These are phyloP conservation scores for Boletus semigastroideus DNA, from an alignment of 1,284 basidiomycete species.

Conservation along the genomic window DNA sequence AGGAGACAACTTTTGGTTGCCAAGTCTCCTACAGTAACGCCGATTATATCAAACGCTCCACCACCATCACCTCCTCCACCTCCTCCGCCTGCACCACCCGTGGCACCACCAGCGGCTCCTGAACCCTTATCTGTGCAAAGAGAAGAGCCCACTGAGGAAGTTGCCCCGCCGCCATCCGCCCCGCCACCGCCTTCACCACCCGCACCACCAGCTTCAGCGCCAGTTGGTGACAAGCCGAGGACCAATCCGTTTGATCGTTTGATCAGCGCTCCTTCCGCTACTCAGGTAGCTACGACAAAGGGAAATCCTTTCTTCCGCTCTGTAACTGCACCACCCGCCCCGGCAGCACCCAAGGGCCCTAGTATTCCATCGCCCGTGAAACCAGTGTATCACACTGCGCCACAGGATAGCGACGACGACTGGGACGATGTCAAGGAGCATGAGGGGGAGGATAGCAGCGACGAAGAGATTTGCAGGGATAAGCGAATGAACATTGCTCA, in stretches of 20 bases:
- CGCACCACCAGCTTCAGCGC: conserved; percentile 28
- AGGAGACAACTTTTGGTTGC: conserved; percentile 42
- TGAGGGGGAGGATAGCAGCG: conserved; percentile 70
- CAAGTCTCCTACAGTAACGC: conserved; percentile 32
- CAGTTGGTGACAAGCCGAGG: conserved; percentile 40
- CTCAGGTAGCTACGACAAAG: conserved; percentile 32
- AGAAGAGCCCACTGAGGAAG: conserved; percentile 23
- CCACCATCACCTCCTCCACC: conserved; percentile 25
- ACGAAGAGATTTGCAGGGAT: conserved; percentile 74
- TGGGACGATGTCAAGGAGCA: conserved; percentile 86
- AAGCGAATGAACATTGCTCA: conserved; percentile 74
- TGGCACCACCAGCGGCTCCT: conserved; percentile 21
- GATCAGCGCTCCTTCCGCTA: conserved; percentile 37
- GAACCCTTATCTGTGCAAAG: conserved; percentile 34
- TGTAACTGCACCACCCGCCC: conserved; percentile 39
- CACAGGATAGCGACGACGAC: conserved; percentile 66
- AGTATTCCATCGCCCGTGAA: conserved; percentile 48
- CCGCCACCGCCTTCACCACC: conserved; percentile 39
- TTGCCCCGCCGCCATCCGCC: conserved; percentile 32
- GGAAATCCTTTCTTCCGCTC: conserved; percentile 60
- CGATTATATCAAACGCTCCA: not conserved
- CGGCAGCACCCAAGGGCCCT: conserved; percentile 40
- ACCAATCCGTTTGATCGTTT: conserved; percentile 75
- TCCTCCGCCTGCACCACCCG: conserved; percentile 8
- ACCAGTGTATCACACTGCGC: conserved; percentile 60